Percentiles rank a stretch among this genome's conserved stretches.
Evolutionary conservation across 2,329 filamentous ascomycete genomes (phyloP).

Genomic region (Scedosporium boydii): DNA sequence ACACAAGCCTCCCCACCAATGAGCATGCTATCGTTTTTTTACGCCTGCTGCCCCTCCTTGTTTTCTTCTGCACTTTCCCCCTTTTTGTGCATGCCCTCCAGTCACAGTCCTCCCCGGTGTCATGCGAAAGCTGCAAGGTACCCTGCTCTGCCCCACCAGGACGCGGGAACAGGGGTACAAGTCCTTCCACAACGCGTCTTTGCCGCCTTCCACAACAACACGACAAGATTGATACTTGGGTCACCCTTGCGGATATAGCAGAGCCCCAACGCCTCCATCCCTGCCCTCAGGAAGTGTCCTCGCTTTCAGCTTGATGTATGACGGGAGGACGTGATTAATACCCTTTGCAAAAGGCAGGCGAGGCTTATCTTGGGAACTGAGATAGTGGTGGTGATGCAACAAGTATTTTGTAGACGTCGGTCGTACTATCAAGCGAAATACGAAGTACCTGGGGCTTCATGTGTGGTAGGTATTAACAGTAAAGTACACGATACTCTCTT

Average conservation of each 20-base stretch:
- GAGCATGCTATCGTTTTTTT: background rate
- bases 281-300: background rate
- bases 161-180: background rate
- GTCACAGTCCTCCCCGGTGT: background rate
- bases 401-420: background rate
- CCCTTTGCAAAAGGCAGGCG: background rate
- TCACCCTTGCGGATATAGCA: background rate
- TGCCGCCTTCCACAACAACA: too few species aligned
- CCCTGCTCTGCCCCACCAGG: background rate
- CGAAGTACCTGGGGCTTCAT: background rate
- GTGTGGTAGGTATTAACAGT: background rate
- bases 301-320: background rate
- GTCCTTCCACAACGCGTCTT: background rate
- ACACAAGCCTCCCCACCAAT: too few species aligned
- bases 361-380: background rate
- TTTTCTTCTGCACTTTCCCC: background rate
- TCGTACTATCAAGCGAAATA: background rate
- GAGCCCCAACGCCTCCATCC: background rate
- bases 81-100: background rate
- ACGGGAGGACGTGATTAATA: background rate
- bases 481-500: background rate
- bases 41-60: background rate
- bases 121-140: conserved; percentile 4
- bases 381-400: too few species aligned
- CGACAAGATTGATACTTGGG: background rate